Evolutionary conservation across 176 grass and related monocot species (phyloP), one percentile per base, ranked within the genome.

Genomic region (Stipa capillata): DNA sequence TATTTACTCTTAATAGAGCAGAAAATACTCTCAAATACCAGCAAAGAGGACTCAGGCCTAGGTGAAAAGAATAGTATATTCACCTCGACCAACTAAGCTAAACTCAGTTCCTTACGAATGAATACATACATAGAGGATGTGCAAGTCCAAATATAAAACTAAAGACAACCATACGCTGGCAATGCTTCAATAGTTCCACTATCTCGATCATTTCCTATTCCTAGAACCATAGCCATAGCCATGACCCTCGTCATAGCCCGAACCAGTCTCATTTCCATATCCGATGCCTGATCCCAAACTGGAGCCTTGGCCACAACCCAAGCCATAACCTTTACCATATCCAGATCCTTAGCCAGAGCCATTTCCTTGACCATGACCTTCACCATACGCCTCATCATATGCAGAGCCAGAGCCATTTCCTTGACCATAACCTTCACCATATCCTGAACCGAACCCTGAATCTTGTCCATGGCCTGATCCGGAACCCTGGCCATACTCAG

Each of bases 401-500:
- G 53, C 54, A 6, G 52, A 88, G 7, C 85, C 65, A 1, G 24
- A 63, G 0, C 79, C 78, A 4, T 7, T 72, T 29, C 66, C 81
- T 24, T 78, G 28, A 1, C 67, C 86, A 9, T 78, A 34, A 39
- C 72, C 75, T 84, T 88, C 49, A 8, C 81, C 86, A 3, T 69
- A 33, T 0, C 76, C 83, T 6, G 53, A 88, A 41, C 85, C 64
- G 1, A 29, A 69, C 6, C 77, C 77, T 0, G 35, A 77, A 52
- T 72, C 85, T 18, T 76, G 52, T 6, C 85, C 85, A 11, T 81
- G 39, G 28, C 84, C 84, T 18, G 84, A 81, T 13, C 78, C 79
- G 0, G 67, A 72, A 12, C 86, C 86, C 54, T 79, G 39, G 0
- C 76, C 74, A 2, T 81, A 75, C 0, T 77, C 59, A 6, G 49